Conservation (phyloP, 1,284 basidiomycete genomes). For the Thecaphora frezii region DNA sequence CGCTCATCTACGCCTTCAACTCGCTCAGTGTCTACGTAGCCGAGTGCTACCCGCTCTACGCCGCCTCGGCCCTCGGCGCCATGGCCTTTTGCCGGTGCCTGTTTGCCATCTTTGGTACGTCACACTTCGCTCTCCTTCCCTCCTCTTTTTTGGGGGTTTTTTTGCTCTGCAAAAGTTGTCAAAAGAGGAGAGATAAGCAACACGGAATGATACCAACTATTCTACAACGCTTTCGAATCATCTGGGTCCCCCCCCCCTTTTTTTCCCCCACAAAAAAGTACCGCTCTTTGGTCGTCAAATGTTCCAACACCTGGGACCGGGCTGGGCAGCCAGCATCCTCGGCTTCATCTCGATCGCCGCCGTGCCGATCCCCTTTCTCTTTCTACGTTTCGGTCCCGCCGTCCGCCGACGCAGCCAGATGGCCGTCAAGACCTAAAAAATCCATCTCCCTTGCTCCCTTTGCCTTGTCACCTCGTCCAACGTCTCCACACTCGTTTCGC, state of each 20-base stretch:
- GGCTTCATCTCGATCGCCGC: conserved; percentile 72
- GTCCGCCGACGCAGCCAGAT: background rate
- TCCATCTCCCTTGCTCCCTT: no score
- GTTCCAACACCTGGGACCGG: conserved; percentile 67
- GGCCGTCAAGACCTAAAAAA: background rate
- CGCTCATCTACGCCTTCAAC: conserved; percentile 30
- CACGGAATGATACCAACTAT: no score
- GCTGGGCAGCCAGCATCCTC: conserved; percentile 73
- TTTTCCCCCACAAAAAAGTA: no score
- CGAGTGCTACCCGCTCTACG: conserved; percentile 36
- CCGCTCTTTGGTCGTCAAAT: conserved; percentile 63
- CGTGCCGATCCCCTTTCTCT: conserved; percentile 68
- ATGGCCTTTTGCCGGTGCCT: conserved; percentile 36
- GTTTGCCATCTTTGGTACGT: conserved; percentile 24
- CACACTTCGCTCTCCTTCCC: no score
- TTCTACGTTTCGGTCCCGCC: background rate
- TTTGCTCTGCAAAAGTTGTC: no score
- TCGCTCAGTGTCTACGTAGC: conserved; percentile 28
- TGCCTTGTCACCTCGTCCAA: no score
- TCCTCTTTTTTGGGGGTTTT: no score
- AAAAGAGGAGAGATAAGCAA: no score
- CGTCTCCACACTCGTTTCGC: no score
- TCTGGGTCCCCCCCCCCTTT: no score
- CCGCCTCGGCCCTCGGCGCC: conserved; percentile 30
- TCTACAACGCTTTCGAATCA: no score